These are phyloP conservation scores for Yamadazyma mexicana DNA, from an alignment of 1,139 yeast genomes.

Conservation along the genomic window DNA sequence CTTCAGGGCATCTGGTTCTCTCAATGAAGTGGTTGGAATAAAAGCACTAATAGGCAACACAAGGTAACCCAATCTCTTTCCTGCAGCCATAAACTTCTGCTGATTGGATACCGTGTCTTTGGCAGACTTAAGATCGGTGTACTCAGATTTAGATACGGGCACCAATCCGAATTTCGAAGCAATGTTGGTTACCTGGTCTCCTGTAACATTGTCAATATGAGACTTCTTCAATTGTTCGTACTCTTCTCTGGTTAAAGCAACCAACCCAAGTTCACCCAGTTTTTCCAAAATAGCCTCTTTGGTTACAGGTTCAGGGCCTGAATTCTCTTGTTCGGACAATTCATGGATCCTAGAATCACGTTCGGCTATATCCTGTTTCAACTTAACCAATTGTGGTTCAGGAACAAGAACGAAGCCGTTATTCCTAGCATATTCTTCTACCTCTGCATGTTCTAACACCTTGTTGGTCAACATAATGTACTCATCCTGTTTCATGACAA, in stretches of 20 bases:
- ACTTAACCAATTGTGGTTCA: conserved; percentile 25
- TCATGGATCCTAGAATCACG: conserved; percentile 32
- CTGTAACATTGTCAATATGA: conserved; percentile 16
- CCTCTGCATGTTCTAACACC: conserved; percentile 15
- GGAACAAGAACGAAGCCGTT: conserved; percentile 21
- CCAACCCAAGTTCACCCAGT: conserved; percentile 45
- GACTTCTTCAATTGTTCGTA: conserved; percentile 28
- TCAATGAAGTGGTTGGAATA: conserved; percentile 59
- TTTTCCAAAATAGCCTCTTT: conserved; percentile 26
- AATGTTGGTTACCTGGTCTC: conserved; percentile 14
- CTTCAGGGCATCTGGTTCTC: conserved; percentile 54
- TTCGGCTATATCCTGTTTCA: conserved; percentile 35
- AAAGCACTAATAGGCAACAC: conserved; percentile 57
- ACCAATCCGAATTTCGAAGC: conserved; percentile 33
- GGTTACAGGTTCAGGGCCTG: conserved; percentile 12
- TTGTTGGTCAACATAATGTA: conserved; percentile 17
- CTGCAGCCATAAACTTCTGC: conserved; percentile 28
- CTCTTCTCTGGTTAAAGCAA: conserved; percentile 28
- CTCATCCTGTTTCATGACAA: conserved; percentile 27
- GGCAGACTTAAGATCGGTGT: conserved; percentile 20
- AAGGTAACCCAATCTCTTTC: conserved; percentile 47
- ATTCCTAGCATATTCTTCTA: conserved; percentile 18
- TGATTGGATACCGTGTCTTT: conserved; percentile 22
- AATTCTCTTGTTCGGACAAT: conserved; percentile 20
- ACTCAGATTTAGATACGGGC: conserved; percentile 41